Percentiles rank a stretch among this genome's conserved stretches.
phyloP scores from a whole-genome alignment of 768 basidiomycete genomes.

The Trametes villosa region DNA sequence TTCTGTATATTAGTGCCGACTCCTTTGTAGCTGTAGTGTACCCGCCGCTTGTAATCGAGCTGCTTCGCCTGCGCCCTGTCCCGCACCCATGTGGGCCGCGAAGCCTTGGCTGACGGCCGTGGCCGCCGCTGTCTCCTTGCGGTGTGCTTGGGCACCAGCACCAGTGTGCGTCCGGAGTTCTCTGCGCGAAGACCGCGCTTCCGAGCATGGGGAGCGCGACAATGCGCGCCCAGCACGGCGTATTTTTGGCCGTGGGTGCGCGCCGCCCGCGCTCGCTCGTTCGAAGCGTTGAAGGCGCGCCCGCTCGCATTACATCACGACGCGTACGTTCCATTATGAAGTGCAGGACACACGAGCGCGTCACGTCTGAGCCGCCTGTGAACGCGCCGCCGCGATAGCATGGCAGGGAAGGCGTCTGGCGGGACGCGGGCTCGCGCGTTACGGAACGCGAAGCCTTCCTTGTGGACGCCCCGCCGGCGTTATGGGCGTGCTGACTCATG shows the following conservation, averaged over 20 bases:
- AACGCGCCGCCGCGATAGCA: no score
- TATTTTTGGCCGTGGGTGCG: conserved; percentile 24
- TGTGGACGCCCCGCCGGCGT: not conserved
- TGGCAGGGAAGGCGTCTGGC: no score
- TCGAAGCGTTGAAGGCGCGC: no score
- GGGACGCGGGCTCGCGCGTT: not conserved
- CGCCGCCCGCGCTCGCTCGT: not conserved
- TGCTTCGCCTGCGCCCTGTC: not conserved
- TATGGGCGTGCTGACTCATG: not conserved
- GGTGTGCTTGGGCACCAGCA: not conserved
- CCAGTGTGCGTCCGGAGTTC: not conserved
- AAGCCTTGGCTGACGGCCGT: not conserved
- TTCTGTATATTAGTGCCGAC: conserved; percentile 10
- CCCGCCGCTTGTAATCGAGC: conserved; percentile 1
- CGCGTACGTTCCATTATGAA: not conserved
- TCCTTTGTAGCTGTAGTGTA: conserved; percentile 18
- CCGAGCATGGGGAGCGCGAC: not conserved
- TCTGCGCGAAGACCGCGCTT: not conserved
- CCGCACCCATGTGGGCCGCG: not conserved
- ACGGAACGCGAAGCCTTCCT: not conserved
- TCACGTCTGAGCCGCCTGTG: not conserved
- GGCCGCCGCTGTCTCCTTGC: not conserved
- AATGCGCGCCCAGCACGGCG: not conserved
- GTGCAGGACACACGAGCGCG: no score
- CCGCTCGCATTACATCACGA: not conserved